Evolutionary conservation across 495 filamentous ascomycete species (phyloP).

Genomic region (Recurvomyces mirabilis): DNA sequence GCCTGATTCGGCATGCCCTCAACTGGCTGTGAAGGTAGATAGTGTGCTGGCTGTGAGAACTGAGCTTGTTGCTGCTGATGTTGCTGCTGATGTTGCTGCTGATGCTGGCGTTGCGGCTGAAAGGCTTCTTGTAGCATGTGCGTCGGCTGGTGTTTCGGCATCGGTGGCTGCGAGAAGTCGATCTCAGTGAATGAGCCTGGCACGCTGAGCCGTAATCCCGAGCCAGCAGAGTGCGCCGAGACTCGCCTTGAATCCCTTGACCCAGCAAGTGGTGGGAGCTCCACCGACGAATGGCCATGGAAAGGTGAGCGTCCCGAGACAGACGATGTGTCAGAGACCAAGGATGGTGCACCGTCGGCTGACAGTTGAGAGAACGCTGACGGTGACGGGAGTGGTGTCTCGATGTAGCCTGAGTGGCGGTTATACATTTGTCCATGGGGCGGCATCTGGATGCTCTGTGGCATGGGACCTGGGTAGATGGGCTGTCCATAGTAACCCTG

Average conservation of each 20-base stretch:
- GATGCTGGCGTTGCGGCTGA: conserved; percentile 5
- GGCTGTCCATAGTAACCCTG: conserved; percentile 12
- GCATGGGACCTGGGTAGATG: conserved; percentile 3
- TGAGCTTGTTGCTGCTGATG: conserved; percentile 7
- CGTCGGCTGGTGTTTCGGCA: conserved; percentile 2
- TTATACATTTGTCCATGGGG: conserved; percentile 24
- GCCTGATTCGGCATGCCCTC: conserved; percentile 2
- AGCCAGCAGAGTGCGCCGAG: conserved; percentile 21
- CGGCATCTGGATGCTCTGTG: conserved; percentile 8
- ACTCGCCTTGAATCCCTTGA: conserved; percentile 20
- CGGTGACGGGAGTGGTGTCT: conserved; percentile 60
- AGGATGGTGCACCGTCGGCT: conserved; percentile 53
- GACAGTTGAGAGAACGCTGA: conserved; percentile 49
- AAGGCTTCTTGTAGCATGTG: conserved; percentile 17
- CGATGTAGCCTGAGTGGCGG: conserved; percentile 37
- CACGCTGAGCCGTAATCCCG: conserved; percentile 19
- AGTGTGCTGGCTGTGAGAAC: conserved; percentile 11
- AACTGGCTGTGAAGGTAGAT: conserved; percentile 14
- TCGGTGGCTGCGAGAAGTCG: conserved; percentile 9
- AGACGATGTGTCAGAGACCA: conserved; percentile 60
- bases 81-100: conserved; percentile 6
- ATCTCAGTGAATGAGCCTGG: conserved; percentile 22
- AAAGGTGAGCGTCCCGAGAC: conserved; percentile 35
- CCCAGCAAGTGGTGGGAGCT: conserved; percentile 28
- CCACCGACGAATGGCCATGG: conserved; percentile 24